These are phyloP conservation scores for Psidium guajava DNA, from an alignment of 345 rosid genomes.

Conservation along the genomic window DNA sequence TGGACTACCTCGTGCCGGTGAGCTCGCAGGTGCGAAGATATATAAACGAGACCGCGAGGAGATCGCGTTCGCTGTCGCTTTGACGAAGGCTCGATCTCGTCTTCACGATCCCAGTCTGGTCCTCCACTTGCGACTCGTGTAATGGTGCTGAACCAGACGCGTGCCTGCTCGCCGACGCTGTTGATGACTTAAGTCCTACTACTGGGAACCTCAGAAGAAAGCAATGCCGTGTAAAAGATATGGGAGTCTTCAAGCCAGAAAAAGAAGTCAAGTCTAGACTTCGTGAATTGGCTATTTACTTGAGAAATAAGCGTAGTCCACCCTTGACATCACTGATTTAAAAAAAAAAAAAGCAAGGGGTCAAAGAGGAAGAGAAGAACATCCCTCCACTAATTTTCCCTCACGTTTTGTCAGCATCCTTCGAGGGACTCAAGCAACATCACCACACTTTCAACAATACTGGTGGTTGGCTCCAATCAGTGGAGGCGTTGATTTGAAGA, in stretches of 20 bases:
- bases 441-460: too few relatives aligned
- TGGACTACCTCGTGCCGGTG: too few relatives aligned
- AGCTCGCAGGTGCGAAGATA: neutral
- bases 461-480: too few relatives aligned
- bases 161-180: slow-evolving; percentile 27
- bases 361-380: too few relatives aligned
- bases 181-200: slow-evolving; percentile 51
- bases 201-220: slow-evolving; percentile 73
- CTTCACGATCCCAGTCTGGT: neutral
- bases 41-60: neutral
- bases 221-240: slow-evolving; percentile 46
- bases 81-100: neutral
- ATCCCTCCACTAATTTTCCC: too few relatives aligned
- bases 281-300: slow-evolving; percentile 29
- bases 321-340: neutral
- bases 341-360: too few relatives aligned
- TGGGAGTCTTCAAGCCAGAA: slow-evolving; percentile 30
- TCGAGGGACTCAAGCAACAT: too few relatives aligned
- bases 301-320: slow-evolving; percentile 26
- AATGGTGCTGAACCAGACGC: slow-evolving; percentile 30
- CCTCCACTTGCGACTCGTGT: neutral
- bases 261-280: slow-evolving; percentile 63
- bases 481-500: too few relatives aligned
- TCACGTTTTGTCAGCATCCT: too few relatives aligned
- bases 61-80: neutral